Conservation (phyloP, 768 basidiomycete genomes). For the Heimioporus sp. region DNA sequence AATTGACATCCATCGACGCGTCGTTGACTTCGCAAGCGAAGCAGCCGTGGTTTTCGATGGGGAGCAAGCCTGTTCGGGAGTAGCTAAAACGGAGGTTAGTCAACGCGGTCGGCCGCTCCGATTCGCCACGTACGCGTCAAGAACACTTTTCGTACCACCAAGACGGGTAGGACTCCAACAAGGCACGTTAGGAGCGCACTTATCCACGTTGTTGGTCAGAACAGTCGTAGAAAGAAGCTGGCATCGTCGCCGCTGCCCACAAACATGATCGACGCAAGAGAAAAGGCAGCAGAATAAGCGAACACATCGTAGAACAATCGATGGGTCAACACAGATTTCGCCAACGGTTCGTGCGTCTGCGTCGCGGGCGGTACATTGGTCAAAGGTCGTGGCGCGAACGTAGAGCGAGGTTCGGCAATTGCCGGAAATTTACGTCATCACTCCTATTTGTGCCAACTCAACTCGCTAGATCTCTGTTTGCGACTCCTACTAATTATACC, state of each 20-base stretch:
- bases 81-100: conserved; percentile 32
- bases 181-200: conserved; percentile 46
- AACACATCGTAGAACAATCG: conserved; percentile 58
- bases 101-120: background rate
- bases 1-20: conserved; percentile 41
- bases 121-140: conserved; percentile 50
- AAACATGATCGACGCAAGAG: conserved; percentile 40
- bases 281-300: conserved; percentile 45
- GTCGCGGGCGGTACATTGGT: conserved; percentile 56
- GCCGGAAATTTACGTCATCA: too few relatives aligned
- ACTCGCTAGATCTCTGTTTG: too few relatives aligned
- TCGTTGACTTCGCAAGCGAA: conserved; percentile 47
- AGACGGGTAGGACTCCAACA: conserved; percentile 51
- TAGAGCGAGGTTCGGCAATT: background rate
- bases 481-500: too few relatives aligned
- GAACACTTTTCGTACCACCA: conserved; percentile 56
- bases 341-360: conserved; percentile 62
- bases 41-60: conserved; percentile 47
- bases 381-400: conserved; percentile 41
- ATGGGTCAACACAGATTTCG: conserved; percentile 59
- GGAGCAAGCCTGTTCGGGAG: conserved; percentile 48
- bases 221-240: conserved; percentile 32
- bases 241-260: conserved; percentile 26
- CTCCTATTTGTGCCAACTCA: too few relatives aligned
- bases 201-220: conserved; percentile 44